A percentile compares a stretch with the other conserved stretches of the same genome.
Evolutionary conservation across 345 rosid species (phyloP).

Genomic region (Pistacia atlantica): DNA sequence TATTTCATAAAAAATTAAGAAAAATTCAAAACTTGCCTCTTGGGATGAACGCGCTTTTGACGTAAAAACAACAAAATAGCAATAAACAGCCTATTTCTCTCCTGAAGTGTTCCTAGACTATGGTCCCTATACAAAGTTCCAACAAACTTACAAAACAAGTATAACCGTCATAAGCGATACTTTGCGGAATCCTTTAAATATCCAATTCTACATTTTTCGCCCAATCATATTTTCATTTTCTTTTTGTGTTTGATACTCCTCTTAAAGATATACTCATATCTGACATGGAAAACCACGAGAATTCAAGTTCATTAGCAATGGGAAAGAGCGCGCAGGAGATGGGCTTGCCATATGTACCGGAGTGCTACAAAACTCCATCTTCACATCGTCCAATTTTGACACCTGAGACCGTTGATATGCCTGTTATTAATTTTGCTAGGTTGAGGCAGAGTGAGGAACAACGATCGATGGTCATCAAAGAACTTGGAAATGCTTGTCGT

Average conservation of each 20-base stretch:
- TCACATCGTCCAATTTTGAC: constrained; percentile 25
- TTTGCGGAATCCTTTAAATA: neutral
- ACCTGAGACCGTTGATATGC: constrained; percentile 29
- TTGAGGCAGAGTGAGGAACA: constrained; percentile 29
- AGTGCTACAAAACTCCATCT: constrained; percentile 38
- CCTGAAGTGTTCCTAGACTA: neutral
- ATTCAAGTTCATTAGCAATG: constrained; percentile 34
- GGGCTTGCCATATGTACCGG: constrained; percentile 38
- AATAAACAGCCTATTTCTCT: no score
- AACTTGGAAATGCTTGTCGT: constrained; percentile 47
- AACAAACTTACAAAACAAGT: neutral
- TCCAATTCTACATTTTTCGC: neutral
- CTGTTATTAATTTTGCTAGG: constrained; percentile 51
- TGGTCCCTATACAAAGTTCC: neutral
- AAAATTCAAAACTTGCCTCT: no score
- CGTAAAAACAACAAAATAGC: no score
- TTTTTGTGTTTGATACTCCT: neutral
- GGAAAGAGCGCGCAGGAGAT: constrained; percentile 56
- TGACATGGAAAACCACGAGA: constrained; percentile 32
- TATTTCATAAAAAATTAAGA: no score
- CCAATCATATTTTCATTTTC: neutral
- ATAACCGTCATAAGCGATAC: neutral
- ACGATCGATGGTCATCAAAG: constrained; percentile 39
- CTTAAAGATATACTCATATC: no score
- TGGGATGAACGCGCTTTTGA: no score